Conservation (phyloP, 1,284 basidiomycete genomes). For the Bondarzewia mesenterica region DNA sequence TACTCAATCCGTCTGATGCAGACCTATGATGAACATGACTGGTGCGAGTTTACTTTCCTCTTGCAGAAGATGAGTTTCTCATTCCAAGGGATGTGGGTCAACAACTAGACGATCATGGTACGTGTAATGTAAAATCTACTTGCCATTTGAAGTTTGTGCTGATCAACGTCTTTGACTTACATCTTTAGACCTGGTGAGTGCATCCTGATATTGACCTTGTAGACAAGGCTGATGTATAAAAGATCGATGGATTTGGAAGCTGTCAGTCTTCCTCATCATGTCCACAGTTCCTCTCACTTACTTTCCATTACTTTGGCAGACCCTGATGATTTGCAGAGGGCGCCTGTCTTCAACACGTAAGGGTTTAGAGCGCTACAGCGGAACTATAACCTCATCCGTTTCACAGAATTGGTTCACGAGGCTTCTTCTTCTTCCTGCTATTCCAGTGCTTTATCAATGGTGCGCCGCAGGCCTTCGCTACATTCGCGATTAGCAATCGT, state of each 20-base stretch:
- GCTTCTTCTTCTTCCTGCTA: slow-evolving; percentile 86
- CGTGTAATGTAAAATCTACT: slow-evolving; percentile 18
- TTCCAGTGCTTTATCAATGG: slow-evolving; percentile 89
- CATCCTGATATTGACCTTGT: neutral
- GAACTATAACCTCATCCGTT: neutral
- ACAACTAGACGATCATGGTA: slow-evolving; percentile 65
- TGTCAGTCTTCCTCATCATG: slow-evolving; percentile 38
- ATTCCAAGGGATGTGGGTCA: slow-evolving; percentile 4
- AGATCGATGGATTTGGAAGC: slow-evolving; percentile 92
- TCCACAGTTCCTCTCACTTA: slow-evolving; percentile 5
- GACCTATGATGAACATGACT: slow-evolving; percentile 33
- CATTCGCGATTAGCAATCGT: neutral
- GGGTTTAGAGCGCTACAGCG: slow-evolving; percentile 12
- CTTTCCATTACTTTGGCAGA: slow-evolving; percentile 33
- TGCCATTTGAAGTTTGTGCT: neutral
- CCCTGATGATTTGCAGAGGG: slow-evolving; percentile 73
- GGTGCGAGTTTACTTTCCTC: slow-evolving; percentile 21
- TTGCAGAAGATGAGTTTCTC: neutral
- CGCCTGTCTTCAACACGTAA: slow-evolving; percentile 72
- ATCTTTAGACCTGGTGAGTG: slow-evolving; percentile 34
- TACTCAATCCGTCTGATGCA: slow-evolving; percentile 4
- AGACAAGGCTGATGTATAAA: neutral
- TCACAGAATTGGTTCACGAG: slow-evolving; percentile 66
- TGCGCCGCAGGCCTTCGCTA: slow-evolving; percentile 24
- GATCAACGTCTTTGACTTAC: neutral